These are phyloP conservation scores for Pleurotus sapidus DNA, from an alignment of 768 basidiomycete species.

Conservation along the genomic window DNA sequence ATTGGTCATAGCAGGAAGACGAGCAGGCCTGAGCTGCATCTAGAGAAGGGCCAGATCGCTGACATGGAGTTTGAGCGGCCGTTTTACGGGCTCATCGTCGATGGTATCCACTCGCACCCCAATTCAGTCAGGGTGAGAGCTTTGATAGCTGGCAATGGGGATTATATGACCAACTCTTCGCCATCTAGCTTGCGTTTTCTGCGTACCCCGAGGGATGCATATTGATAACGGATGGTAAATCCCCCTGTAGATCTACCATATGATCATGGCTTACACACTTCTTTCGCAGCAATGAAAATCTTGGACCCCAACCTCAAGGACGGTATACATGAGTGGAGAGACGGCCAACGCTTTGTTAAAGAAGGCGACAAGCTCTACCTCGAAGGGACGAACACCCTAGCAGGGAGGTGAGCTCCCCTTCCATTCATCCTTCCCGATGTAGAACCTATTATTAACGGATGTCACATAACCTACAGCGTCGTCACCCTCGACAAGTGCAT, in stretches of 20 bases:
- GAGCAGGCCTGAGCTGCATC: conserved; percentile 33
- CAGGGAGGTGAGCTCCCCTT: conserved; percentile 62
- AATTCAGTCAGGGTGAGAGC: conserved; percentile 77
- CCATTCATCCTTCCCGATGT: neutral
- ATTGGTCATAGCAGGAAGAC: conserved; percentile 17
- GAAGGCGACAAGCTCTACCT: conserved; percentile 78
- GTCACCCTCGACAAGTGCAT: conserved; percentile 84
- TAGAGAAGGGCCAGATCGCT: conserved; percentile 47
- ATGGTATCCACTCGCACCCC: conserved; percentile 89
- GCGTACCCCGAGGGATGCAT: conserved; percentile 84
- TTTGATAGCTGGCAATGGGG: neutral
- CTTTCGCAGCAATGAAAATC: conserved; percentile 69
- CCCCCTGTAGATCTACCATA: neutral
- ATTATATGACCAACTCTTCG: neutral
- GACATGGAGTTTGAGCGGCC: conserved; percentile 64
- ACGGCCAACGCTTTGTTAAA: conserved; percentile 77
- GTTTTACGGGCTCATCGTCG: conserved; percentile 87
- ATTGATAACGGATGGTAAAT: conserved; percentile 83
- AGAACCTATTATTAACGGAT: neutral
- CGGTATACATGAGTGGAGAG: conserved; percentile 87
- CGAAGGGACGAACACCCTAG: conserved; percentile 84
- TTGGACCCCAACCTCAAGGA: conserved; percentile 83
- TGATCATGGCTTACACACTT: neutral
- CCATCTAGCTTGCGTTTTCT: conserved; percentile 71
- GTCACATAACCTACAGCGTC: conserved; percentile 41